Percentiles rank a stretch among this genome's conserved stretches.
phyloP scores from a whole-genome alignment of 1,284 basidiomycete genomes.

The Leccinum pseudoinsigne region DNA sequence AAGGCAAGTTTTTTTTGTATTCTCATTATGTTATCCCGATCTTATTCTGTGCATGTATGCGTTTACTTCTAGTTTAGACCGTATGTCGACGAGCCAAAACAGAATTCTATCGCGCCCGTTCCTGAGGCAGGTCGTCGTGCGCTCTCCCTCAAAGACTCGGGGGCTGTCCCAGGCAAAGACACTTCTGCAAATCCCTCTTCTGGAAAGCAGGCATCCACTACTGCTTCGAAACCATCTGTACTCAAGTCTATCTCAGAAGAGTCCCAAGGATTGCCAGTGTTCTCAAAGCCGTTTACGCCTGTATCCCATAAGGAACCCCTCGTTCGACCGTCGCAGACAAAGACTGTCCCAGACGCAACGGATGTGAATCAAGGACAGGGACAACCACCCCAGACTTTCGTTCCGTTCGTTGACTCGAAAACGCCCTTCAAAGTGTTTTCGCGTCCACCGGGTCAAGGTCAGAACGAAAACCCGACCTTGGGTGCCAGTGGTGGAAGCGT shows the following conservation, averaged over 20 bases:
- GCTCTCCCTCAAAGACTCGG: constrained; percentile 39
- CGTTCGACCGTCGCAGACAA: constrained; percentile 29
- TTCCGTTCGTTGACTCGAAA: constrained; percentile 52
- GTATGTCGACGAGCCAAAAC: constrained; percentile 44
- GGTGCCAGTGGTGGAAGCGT: constrained; percentile 23
- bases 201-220: constrained; percentile 20
- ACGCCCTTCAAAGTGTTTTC: constrained; percentile 74
- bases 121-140: constrained; percentile 36
- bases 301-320: constrained; percentile 41
- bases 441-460: constrained; percentile 48
- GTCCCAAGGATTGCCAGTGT: constrained; percentile 40
- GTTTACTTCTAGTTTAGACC: constrained; percentile 43
- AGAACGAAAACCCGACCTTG: constrained; percentile 36
- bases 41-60: neutral
- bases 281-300: constrained; percentile 64
- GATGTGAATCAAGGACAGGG: constrained; percentile 16
- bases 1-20: constrained; percentile 40
- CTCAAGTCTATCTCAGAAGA: constrained; percentile 32
- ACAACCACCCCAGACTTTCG: constrained; percentile 38
- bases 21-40: neutral
- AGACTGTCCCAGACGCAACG: constrained; percentile 20
- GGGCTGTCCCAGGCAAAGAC: constrained; percentile 30
- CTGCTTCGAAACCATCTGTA: constrained; percentile 33
- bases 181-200: constrained; percentile 7
- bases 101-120: constrained; percentile 23